These are phyloP conservation scores for Leccinellum albellum DNA, from an alignment of 768 basidiomycete genomes.

Conservation along the genomic window DNA sequence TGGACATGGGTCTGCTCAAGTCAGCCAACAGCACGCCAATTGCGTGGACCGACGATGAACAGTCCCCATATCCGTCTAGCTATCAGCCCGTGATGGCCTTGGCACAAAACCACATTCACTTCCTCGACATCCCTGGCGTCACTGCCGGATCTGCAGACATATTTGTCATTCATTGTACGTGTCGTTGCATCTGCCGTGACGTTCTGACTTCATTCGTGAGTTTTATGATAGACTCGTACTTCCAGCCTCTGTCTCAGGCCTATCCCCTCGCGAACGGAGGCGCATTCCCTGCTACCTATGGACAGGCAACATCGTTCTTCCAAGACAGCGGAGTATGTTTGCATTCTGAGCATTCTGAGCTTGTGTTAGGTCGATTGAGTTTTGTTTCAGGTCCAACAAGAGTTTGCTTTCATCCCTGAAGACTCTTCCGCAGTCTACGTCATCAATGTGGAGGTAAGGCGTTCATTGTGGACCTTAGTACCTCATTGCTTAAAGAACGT, in stretches of 20 bases:
- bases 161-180: slow-evolving; percentile 86
- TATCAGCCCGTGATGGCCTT: slow-evolving; percentile 77
- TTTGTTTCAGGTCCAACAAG: slow-evolving; percentile 53
- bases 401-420: slow-evolving; percentile 76
- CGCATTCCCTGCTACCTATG: slow-evolving; percentile 64
- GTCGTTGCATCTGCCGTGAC: too few relatives aligned
- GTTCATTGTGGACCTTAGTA: background rate
- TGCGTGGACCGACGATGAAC: slow-evolving; percentile 61
- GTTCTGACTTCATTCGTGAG: background rate
- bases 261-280: slow-evolving; percentile 47
- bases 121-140: slow-evolving; percentile 66
- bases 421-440: slow-evolving; percentile 72
- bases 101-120: slow-evolving; percentile 84
- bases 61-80: slow-evolving; percentile 50
- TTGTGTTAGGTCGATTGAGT: background rate
- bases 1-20: slow-evolving; percentile 67
- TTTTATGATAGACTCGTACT: slow-evolving; percentile 56
- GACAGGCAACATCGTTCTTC: slow-evolving; percentile 71
- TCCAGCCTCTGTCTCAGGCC: slow-evolving; percentile 66
- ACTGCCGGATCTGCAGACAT: slow-evolving; percentile 70
- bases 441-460: slow-evolving; percentile 59
- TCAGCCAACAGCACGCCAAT: slow-evolving; percentile 55
- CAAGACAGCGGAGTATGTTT: slow-evolving; percentile 44
- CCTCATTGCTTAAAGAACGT: slow-evolving; percentile 4
- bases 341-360: background rate